Evolutionary conservation across 2,329 filamentous ascomycete genomes (phyloP), one percentile per base, ranked within the genome.

Genomic region (Pleomassaria siparia): DNA sequence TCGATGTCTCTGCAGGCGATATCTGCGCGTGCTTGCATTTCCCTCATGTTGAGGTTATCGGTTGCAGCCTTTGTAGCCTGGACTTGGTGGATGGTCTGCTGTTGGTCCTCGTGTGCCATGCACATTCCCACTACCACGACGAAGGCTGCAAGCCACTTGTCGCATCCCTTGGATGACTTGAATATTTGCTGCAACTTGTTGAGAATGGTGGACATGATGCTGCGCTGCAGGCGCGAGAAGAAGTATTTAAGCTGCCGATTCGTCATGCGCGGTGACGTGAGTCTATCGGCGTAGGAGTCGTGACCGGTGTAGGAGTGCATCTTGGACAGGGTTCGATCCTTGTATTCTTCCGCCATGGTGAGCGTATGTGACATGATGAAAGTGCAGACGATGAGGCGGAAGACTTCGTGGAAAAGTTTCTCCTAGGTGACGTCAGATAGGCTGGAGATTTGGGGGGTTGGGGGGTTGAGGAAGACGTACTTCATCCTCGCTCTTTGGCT

Each of bases 191-290:
- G 75, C 13, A 76, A 66, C 51, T 73, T 74, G 49, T 75, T 76
- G 42, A 78, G 66, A 9, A 77, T 67, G 7, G 67, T 64, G 16
- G 66, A 59, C 55, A 75, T 72, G 40, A 74, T 73, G 13, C 64
- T 56, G 24, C 67, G 65, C 44, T 76, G 75, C 13, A 78, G 62
- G 18, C 70, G 57, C 12, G 63, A 62, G 63, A 77, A 78, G 64
- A 77, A 76, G 66, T 75, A 76, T 51, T 79, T 79, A 13, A 79
- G 66, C 50, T 79, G 76, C 12, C 73, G 70, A 44, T 75, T 76
- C 11, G 75, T 75, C 55, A 79, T 72, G 44, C 74, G 71, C 2
- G 76, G 74, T 3, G 67, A 69, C n/a, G 66, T 71, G 51, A 59
- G 66, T 22, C 62, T 63, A 22, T 60, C 53, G 16, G 56, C 43